phyloP scores from a whole-genome alignment of 257 asterid genomes.

The Ballota nigra region DNA sequence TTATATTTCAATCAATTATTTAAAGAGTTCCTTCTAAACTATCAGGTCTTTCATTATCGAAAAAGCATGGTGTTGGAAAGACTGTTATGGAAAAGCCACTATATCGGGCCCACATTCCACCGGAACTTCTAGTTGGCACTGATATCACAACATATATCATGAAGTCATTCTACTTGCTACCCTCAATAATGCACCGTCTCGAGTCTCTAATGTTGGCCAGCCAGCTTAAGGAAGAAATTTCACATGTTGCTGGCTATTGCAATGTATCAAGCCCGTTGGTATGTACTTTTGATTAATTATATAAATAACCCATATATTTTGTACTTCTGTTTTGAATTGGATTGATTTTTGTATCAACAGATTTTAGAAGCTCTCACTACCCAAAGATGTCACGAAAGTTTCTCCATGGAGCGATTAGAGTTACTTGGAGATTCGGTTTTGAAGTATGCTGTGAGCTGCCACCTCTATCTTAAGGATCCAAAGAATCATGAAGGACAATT shows the following conservation, averaged over 20 bases:
- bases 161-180: conserved; percentile 83
- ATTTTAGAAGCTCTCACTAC: conserved; percentile 91
- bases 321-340: conserved; percentile 9
- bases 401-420: conserved; percentile 95
- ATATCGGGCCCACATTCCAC: conserved; percentile 72
- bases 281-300: conserved; percentile 16
- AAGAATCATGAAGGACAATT: conserved; percentile 69
- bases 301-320: neutral
- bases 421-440: conserved; percentile 92
- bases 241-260: conserved; percentile 40
- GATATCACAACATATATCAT: conserved; percentile 56
- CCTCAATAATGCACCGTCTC: conserved; percentile 86
- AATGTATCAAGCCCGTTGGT: conserved; percentile 74
- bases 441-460: conserved; percentile 76
- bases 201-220: conserved; percentile 92
- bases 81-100: conserved; percentile 42
- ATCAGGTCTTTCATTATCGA: conserved; percentile 35
- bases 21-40: conserved; percentile 14
- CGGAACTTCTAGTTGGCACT: conserved; percentile 73
- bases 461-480: conserved; percentile 77
- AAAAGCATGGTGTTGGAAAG: conserved; percentile 29
- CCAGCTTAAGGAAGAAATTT: conserved; percentile 74
- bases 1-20: conserved; percentile 1
- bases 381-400: conserved; percentile 69
- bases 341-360: conserved; percentile 37